Evolutionary conservation across 2,329 filamentous ascomycete species (phyloP), one percentile per base, ranked within the genome.

Genomic region (Chrysoporthe austroafricana): DNA sequence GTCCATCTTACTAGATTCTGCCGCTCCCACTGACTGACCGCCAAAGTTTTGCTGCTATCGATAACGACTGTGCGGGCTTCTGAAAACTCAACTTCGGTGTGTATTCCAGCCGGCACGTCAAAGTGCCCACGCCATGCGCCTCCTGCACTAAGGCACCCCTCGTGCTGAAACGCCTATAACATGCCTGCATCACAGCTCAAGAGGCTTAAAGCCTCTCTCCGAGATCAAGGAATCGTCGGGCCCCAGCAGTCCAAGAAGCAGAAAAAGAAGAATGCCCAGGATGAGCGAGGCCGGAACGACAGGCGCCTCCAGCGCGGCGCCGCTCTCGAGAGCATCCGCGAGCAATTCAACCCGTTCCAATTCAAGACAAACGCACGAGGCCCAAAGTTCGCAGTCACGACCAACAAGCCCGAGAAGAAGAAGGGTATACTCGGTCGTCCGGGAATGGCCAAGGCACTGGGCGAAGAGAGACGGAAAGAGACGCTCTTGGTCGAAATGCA

Each of bases 101-200:
- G 11, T 54, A 26, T 26, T 52, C 11, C 50, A 34, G 14, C 50
- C 16, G 32, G 26, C 26, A 54, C 50, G 26, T 21, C 11, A 34
- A 42, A 52, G 26, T 32, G 44, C 65, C 32, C 9, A 48, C 26
- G 36, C 58, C 50, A 39, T 57, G 21, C 36, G 69, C 61, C 65
- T 67, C 44, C 71, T 44, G 43, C 14, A 59, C n/a, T 50, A 46
- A 68, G 52, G 36, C 54, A 48, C 11, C 46, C 58, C 34, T 34
- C 56, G 18, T 8, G 6, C 42, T 43, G n/a, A 34, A 60, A 39
- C 9, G 3, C 56, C 52, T 34, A 65, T 76, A 81, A 74, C 66
- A 99, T 99, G 96, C 90, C 95, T 73, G 93, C 94, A 71, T 99
- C 96, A 14, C 96, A 99, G 83, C 86, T 99, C 68, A 99, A 98